Percentiles rank a stretch among this genome's conserved stretches.
Evolutionary conservation across 495 filamentous ascomycete species (phyloP).

Genomic region (Penicillium angulare): DNA sequence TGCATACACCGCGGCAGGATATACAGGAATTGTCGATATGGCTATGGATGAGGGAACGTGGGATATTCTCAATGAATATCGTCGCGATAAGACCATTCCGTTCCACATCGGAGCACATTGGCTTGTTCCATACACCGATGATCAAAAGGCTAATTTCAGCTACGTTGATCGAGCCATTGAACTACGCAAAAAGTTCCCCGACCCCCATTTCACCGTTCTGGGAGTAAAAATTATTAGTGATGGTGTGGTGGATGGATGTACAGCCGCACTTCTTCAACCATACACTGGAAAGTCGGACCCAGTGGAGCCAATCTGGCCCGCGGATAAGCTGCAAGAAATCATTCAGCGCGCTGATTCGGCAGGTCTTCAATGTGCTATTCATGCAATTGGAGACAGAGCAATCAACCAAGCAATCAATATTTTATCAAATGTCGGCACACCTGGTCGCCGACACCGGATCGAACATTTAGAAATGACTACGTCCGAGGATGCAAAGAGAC

Average conservation of each 20-base stretch:
- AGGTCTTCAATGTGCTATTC: slow-evolving; percentile 61
- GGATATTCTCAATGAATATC: slow-evolving; percentile 52
- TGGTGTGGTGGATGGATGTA: slow-evolving; percentile 66
- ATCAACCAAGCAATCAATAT: slow-evolving; percentile 55
- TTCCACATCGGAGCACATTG: slow-evolving; percentile 64
- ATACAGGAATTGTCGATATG: slow-evolving; percentile 67
- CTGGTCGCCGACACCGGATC: slow-evolving; percentile 50
- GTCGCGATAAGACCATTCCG: slow-evolving; percentile 39
- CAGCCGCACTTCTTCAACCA: slow-evolving; percentile 59
- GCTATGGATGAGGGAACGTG: slow-evolving; percentile 65
- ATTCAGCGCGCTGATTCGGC: slow-evolving; percentile 52
- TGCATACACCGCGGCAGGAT: slow-evolving; percentile 55
- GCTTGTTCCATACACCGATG: slow-evolving; percentile 43
- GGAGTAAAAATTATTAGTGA: slow-evolving; percentile 72
- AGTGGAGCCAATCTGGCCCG: slow-evolving; percentile 56
- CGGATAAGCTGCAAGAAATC: slow-evolving; percentile 50
- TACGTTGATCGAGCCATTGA: slow-evolving; percentile 58
- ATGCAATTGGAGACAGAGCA: slow-evolving; percentile 63
- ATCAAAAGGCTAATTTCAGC: slow-evolving; percentile 21
- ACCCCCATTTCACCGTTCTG: slow-evolving; percentile 55
- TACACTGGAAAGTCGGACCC: slow-evolving; percentile 45
- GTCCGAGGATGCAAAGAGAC: slow-evolving; percentile 49
- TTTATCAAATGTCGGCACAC: slow-evolving; percentile 43
- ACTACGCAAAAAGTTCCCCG: slow-evolving; percentile 46
- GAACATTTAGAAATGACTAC: slow-evolving; percentile 61